phyloP scores from a whole-genome alignment of 2,329 filamentous ascomycete species.

The Calonectria honghensis region DNA sequence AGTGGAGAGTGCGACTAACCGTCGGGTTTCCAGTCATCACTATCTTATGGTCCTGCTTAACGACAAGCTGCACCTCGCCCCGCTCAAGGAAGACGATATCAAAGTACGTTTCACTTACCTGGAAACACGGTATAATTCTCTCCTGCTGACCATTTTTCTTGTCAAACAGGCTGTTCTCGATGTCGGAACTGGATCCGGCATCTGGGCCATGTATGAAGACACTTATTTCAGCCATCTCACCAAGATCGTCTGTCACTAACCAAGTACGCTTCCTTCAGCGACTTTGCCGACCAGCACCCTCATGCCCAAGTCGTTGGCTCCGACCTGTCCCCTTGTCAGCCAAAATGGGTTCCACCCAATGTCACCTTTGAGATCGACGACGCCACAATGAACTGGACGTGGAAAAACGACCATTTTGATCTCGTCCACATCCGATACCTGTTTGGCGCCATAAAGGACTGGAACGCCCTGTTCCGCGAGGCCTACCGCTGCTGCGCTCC shows the following conservation, averaged over 20 bases:
- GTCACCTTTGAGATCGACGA: constrained; percentile 49
- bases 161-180: constrained; percentile 49
- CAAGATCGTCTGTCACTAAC: background rate
- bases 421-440: constrained; percentile 49
- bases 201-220: constrained; percentile 40
- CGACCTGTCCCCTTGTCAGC: constrained; percentile 49
- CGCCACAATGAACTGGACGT: constrained; percentile 46
- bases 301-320: constrained; percentile 43
- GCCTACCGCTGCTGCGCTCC: constrained; percentile 49
- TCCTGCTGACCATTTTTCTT: constrained; percentile 1
- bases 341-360: constrained; percentile 49
- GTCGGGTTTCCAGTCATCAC: constrained; percentile 30
- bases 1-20: background rate
- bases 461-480: constrained; percentile 42
- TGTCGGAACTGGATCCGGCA: constrained; percentile 52
- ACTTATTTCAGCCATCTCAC: background rate
- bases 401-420: constrained; percentile 41
- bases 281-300: constrained; percentile 48
- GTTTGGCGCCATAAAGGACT: constrained; percentile 47
- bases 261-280: constrained; percentile 26
- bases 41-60: constrained; percentile 50
- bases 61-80: constrained; percentile 48
- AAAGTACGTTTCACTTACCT: constrained; percentile 7
- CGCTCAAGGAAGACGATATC: constrained; percentile 42
- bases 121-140: background rate